Conservation (phyloP, 2,329 filamentous ascomycete genomes). For the Moelleriella libera region DNA sequence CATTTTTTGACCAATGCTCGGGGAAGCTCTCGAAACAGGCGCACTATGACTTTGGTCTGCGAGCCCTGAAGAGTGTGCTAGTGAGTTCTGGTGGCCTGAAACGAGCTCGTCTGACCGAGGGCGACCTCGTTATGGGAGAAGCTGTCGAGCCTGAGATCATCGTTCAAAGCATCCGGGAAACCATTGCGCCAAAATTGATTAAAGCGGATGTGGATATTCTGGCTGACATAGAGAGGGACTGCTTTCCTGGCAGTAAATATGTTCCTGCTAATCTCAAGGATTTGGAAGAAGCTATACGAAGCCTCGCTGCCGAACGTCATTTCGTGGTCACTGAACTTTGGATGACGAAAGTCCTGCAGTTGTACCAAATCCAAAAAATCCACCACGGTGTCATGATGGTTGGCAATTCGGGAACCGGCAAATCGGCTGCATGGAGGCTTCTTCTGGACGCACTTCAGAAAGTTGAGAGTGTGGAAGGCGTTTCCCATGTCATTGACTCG, state of each 20-base stretch:
- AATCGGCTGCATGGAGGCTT: conserved; percentile 89
- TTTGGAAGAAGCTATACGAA: conserved; percentile 67
- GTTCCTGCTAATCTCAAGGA: conserved; percentile 74
- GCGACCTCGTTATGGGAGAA: conserved; percentile 48
- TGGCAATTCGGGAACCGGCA: conserved; percentile 91
- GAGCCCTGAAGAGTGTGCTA: conserved; percentile 94
- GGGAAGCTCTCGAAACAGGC: conserved; percentile 81
- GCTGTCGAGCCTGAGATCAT: conserved; percentile 92
- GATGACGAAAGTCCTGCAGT: conserved; percentile 94
- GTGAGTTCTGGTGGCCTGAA: conserved; percentile 96
- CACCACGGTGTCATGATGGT: conserved; percentile 99
- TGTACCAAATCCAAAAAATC: conserved; percentile 95
- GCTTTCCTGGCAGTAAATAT: conserved; percentile 89
- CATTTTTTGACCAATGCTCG: conserved; percentile 91
- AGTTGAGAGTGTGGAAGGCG: conserved; percentile 82
- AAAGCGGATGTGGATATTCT: conserved; percentile 83
- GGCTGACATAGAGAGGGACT: conserved; percentile 65
- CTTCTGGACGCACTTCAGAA: conserved; percentile 82
- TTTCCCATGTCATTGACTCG: conserved; percentile 94
- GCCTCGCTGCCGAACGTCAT: conserved; percentile 71
- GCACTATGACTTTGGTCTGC: conserved; percentile 96
- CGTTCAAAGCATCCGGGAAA: conserved; percentile 95
- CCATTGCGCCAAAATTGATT: conserved; percentile 94
- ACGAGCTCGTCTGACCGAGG: conserved; percentile 56
- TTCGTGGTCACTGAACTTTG: conserved; percentile 85